Evolutionary conservation across 352 stramenopile species (phyloP), one percentile per base, ranked within the genome.

Genomic region (Pythium vanterpoolii): DNA sequence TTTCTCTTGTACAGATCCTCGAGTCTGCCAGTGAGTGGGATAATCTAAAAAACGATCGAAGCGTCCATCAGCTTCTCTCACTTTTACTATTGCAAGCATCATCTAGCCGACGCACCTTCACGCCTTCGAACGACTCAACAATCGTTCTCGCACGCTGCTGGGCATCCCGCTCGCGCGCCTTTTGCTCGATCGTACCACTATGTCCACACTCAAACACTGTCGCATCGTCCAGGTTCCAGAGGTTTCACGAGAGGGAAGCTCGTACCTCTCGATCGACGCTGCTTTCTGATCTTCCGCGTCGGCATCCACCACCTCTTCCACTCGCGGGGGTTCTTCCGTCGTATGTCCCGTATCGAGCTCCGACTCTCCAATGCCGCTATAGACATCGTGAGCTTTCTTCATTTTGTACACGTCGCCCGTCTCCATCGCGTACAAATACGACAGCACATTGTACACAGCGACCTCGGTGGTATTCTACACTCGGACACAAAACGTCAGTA

Each of bases 391-490:
- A 1, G 74, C 81, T 67, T 95, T 96, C 42, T 70, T 83, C 89
- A 98, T 97, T 36, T 73, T 69, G 74, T 98, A 98, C 18, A 74
- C 66, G 18, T 78, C 73, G 0, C 84, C 84, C 4, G 83, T 96
- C 65, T 98, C 93, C 27, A 98, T 80, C 62, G 95, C 86, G 64
- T 94, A 95, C 45, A 98, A 60, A 56, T 85, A 93, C 48, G 81
- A 96, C 21, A 98, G 72, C 21, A 98, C 56, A 56, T 98, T 98
- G 72, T 93, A 98, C 28, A 97, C 79, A 1, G 91, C 77, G 28
- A 98, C 79, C 57, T 98, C 92, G 9, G 79, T 85, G 24, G 87
- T 92, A 61, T 98, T 97, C 84, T 93, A 60, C 34, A 46, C 4
- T 11, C 26, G n/a, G n/a, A n/a, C 42, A 48, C 19, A 48, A 48